Percentiles rank a stretch among this genome's conserved stretches.
Conservation (phyloP, 192 early-diverging fungal species). For the Coemansia sp. region DNA sequence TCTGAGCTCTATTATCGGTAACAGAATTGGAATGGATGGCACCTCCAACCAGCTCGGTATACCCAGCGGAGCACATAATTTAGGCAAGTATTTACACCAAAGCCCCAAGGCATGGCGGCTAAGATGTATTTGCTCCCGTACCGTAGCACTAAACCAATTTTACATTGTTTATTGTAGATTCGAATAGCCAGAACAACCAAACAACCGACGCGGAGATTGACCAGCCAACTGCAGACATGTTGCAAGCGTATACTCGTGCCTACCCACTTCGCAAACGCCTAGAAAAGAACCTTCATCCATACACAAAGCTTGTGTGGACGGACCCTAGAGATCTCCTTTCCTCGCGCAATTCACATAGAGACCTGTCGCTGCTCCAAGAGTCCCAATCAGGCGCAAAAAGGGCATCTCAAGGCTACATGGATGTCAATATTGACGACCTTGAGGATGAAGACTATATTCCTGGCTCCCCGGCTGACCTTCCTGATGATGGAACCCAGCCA, state of each 20-base stretch:
- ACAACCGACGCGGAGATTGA: neutral
- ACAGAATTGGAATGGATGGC: neutral
- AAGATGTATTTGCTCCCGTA: neutral
- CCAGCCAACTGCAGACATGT: neutral
- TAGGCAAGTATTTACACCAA: neutral
- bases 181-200: neutral
- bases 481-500: slow-evolving; percentile 16
- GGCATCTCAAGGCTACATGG: neutral
- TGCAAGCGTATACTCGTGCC: neutral
- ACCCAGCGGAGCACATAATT: neutral
- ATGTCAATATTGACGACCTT: slow-evolving; percentile 31
- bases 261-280: slow-evolving; percentile 46
- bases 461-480: slow-evolving; percentile 18
- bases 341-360: slow-evolving; percentile 9
- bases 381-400: slow-evolving; percentile 3
- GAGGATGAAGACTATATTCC: slow-evolving; percentile 52
- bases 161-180: neutral
- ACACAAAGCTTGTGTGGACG: slow-evolving; percentile 54
- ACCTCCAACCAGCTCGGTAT: neutral
- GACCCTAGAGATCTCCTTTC: slow-evolving; percentile 23
- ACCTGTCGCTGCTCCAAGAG: slow-evolving; percentile 14
- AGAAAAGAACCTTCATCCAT: slow-evolving; percentile 51
- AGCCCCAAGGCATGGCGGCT: neutral
- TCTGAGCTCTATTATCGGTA: neutral
- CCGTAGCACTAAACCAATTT: neutral